Base-by-base conservation (phyloP, 1,284 basidiomycete genomes). In the Papiliotrema nemorosa region DNA sequence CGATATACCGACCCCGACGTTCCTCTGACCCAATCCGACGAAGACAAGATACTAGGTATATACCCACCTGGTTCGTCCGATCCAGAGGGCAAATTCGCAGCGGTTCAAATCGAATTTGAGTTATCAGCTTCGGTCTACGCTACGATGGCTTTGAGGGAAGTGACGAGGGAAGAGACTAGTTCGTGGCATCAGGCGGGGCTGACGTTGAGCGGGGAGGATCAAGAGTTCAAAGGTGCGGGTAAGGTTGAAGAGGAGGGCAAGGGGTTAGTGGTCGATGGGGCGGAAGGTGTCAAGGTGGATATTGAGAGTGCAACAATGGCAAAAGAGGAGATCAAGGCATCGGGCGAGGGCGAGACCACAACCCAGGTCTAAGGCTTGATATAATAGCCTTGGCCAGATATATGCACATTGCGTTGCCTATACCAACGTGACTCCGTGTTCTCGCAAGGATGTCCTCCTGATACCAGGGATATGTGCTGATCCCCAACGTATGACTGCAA, bases 1-100 rank as follows among this genome's bases (percentile, higher is more conserved):
- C 80, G 82, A 47, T 99, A 98, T 75, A 94, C 90, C 6, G 90
- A 97, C 69, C 90, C 93, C 1, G 87, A 97, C 64, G 82, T 94
- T 36, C 80, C 90, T 9, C 82, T 98, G 25, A 87, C 88, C 2
- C 90, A 93, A 68, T 86, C 93, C 0, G 96, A 98, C 70, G 96
- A 98, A 75, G 96, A 98, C 76, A 81, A 81, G 57, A 75, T 97
- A 21, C 80, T 97, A 25, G 84, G 84, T 4, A 82, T 89, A 53
- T 86, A 91, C 59, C 76, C 84, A 5, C 85, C 89, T 5, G 79
- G 76, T 12, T 63, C 81, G 29, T 45, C 66, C 37, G 66, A 70
- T 36, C 64, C 68, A 0, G 79, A 80, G 13, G 90, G 89, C 40
- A 86, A 83, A 63, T 93, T 92, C 72, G 77, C 84, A 67, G 91